These are phyloP conservation scores for Pythium myriotylum DNA, from an alignment of 352 stramenopile genomes.

Conservation along the genomic window DNA sequence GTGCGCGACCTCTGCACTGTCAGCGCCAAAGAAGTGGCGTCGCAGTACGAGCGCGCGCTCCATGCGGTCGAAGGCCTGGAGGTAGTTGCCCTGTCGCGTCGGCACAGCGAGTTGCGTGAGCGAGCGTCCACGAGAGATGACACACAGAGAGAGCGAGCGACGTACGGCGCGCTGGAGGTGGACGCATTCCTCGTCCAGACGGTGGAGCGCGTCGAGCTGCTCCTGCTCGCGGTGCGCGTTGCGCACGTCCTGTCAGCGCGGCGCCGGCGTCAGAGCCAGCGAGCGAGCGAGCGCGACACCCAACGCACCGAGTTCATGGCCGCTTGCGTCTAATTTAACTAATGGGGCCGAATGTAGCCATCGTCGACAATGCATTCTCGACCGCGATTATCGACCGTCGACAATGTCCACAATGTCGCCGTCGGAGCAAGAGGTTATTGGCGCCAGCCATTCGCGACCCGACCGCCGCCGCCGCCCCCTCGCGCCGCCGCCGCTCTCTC, in stretches of 20 bases:
- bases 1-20: slow-evolving; percentile 82
- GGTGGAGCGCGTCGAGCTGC: slow-evolving; percentile 89
- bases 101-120: too few species aligned
- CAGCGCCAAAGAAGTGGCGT: slow-evolving; percentile 91
- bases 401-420: slow-evolving; percentile 14
- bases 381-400: slow-evolving; percentile 8
- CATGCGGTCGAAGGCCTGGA: slow-evolving; percentile 93
- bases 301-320: slow-evolving; percentile 7
- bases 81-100: slow-evolving; percentile 83
- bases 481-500: not conserved
- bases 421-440: slow-evolving; percentile 20
- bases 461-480: not conserved
- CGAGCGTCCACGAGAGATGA: too few species aligned
- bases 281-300: too few species aligned
- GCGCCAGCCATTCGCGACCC: slow-evolving; percentile 27
- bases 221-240: slow-evolving; percentile 59
- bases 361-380: not conserved
- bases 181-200: slow-evolving; percentile 90
- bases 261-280: not conserved
- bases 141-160: too few species aligned
- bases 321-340: too few species aligned
- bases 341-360: slow-evolving; percentile 8
- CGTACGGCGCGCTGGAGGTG: slow-evolving; percentile 81
- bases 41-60: slow-evolving; percentile 90
- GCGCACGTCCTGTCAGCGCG: slow-evolving; percentile 28